A percentile compares a stretch with the other conserved stretches of the same genome.
phyloP scores from a whole-genome alignment of 305 asterid genomes.

The Fraxinus latifolia region DNA sequence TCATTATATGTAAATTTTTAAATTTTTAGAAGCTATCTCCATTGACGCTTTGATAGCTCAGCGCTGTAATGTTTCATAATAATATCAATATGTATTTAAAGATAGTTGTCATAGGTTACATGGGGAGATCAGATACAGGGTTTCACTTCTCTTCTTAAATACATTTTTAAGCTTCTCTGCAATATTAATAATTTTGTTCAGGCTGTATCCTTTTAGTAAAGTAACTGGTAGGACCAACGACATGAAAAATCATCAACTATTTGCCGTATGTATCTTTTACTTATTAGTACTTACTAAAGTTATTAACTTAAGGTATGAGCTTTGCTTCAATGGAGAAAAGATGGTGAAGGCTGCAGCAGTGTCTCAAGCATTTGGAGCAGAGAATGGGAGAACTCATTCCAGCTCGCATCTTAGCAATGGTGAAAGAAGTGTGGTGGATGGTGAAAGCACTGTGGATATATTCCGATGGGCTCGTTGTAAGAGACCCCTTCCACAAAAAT shows the following conservation, averaged over 20 bases:
- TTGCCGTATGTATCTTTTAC: neutral
- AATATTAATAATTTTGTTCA: neutral
- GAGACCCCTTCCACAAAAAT: slow-evolving; percentile 66
- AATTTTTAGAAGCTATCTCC: neutral
- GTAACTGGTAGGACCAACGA: neutral
- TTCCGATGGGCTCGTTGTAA: slow-evolving; percentile 87
- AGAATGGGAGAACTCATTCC: slow-evolving; percentile 53
- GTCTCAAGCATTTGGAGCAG: slow-evolving; percentile 54
- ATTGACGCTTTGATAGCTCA: neutral
- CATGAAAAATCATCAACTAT: neutral
- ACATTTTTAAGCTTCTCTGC: neutral
- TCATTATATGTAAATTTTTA: neutral
- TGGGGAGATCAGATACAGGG: neutral
- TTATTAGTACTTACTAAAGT: slow-evolving; percentile 19
- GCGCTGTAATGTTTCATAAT: neutral
- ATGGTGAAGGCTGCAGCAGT: slow-evolving; percentile 43
- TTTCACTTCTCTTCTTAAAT: neutral
- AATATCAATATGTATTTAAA: neutral
- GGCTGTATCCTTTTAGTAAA: neutral
- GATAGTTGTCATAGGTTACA: neutral
- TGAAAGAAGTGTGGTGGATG: slow-evolving; percentile 49
- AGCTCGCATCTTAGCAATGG: slow-evolving; percentile 46
- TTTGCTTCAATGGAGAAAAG: slow-evolving; percentile 78
- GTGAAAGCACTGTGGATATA: slow-evolving; percentile 57
- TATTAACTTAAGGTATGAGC: slow-evolving; percentile 72